Percentiles rank a stretch among this genome's conserved stretches.
These are phyloP conservation scores for Schizochytrium sp. DNA, from an alignment of 108 stramenopile genomes.

Conservation along the genomic window DNA sequence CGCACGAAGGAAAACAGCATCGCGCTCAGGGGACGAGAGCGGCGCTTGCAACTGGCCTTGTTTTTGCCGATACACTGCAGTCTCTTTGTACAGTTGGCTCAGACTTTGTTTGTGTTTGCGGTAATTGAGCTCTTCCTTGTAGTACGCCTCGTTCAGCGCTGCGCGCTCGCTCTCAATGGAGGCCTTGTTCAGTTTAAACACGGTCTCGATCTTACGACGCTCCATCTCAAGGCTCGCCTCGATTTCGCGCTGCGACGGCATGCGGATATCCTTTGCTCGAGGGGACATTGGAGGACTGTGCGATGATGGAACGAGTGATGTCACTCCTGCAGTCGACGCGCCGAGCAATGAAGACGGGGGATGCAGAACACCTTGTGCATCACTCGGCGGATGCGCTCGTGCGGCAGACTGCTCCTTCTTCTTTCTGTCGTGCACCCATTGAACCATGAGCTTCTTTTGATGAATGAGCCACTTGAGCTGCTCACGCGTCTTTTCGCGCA, in stretches of 20 bases:
- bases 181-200: not conserved
- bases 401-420: not conserved
- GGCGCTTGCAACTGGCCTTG: not conserved
- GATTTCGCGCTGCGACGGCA: constrained; percentile 14
- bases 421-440: not conserved
- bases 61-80: not conserved
- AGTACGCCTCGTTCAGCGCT: not conserved
- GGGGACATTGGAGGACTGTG: not conserved
- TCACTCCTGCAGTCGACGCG: too few relatives aligned
- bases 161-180: constrained; percentile 14
- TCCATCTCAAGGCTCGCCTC: not conserved
- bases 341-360: too few relatives aligned
- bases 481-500: not conserved
- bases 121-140: not conserved
- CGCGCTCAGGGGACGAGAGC: not conserved
- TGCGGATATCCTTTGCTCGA: not conserved
- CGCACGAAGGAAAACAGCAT: not conserved
- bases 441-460: constrained; percentile 16
- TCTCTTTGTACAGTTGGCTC: not conserved
- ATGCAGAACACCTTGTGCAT: too few relatives aligned
- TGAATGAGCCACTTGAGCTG: constrained; percentile 19
- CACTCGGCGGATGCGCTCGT: too few relatives aligned
- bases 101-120: not conserved
- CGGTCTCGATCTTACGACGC: not conserved
- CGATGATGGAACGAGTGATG: not conserved